Conservation (phyloP, 768 basidiomycete genomes). For the Lactarius sp. region DNA sequence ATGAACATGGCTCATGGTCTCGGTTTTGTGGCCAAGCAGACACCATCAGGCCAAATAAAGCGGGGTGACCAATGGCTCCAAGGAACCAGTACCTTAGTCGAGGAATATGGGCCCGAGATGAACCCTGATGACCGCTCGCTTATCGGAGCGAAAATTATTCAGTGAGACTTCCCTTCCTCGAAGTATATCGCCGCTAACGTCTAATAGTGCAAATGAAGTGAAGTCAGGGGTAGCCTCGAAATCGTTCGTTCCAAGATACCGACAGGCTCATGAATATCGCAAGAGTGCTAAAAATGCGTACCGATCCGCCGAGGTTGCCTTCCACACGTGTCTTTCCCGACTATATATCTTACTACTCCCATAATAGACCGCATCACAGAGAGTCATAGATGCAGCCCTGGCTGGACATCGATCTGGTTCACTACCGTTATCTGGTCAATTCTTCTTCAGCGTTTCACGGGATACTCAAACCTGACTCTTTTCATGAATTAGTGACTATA, state of each 20-base stretch:
- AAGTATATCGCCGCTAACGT: background rate
- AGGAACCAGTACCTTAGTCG: background rate
- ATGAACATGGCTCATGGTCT: background rate
- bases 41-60: background rate
- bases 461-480: background rate
- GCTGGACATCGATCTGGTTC: background rate
- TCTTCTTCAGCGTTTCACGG: background rate
- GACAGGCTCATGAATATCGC: constrained; percentile 7
- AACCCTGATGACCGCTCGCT: background rate
- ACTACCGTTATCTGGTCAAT: background rate
- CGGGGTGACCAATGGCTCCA: constrained; percentile 6
- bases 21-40: background rate
- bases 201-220: background rate
- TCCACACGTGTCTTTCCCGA: background rate
- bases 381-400: background rate
- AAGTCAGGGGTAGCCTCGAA: background rate
- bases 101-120: background rate
- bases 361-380: constrained; percentile 1
- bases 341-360: background rate
- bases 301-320: constrained; percentile 1
- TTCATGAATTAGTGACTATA: background rate
- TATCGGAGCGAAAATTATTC: background rate
- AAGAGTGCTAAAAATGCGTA: background rate
- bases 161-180: background rate
- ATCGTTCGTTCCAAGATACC: background rate